Base-by-base conservation (phyloP, 2,329 filamentous ascomycete species). In the Curvularia spicifera region DNA sequence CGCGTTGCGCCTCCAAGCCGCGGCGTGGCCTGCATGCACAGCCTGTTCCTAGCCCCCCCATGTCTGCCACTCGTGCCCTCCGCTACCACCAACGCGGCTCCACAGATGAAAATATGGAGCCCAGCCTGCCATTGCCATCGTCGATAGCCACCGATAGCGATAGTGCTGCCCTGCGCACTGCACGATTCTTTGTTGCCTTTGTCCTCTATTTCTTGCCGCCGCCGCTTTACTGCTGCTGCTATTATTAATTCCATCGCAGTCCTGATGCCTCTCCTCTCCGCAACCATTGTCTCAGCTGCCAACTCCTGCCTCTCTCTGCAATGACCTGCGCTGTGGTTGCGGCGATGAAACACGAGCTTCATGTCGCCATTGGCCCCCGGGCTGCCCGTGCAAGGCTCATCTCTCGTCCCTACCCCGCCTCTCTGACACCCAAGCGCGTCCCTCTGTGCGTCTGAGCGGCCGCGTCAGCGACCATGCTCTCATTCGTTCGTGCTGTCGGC, bases 311-410 rank as follows among this genome's bases (percentile, higher is more conserved):
- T 10, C 20, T 24, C 39, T 10, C 20, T 24, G 26, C 26, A 28
- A 28, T 28, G 26, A 28, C 39, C 9, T 24, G 39, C 22, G 29
- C 39, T 29, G 53, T 48, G 40, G 40, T 45, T 39, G 40, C 40
- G 39, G 31, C 47, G 18, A 44, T 57, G 55, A 57, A 57, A 57
- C 55, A 53, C 50, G 18, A 37, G 42, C 55, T 53, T 37, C n/a
- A 48, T 13, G 47, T 48, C 24, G 50, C 33, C 55, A 48, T 57
- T 29, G 24, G 53, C n/a, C 48, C 40, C 48, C 18, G 29, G 26
- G n/a, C 42, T 20, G 6, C 12, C 13, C n/a, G 31, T 46, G 53
- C 35, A 24, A 43, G 51, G 53, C 48, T 26, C 53, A 52, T 47
- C 26, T 39, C 48, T 52, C 40, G 48, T 24, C 40, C 53, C 40